Base-by-base conservation (phyloP, 345 rosid species). In the Firmiana major region DNA sequence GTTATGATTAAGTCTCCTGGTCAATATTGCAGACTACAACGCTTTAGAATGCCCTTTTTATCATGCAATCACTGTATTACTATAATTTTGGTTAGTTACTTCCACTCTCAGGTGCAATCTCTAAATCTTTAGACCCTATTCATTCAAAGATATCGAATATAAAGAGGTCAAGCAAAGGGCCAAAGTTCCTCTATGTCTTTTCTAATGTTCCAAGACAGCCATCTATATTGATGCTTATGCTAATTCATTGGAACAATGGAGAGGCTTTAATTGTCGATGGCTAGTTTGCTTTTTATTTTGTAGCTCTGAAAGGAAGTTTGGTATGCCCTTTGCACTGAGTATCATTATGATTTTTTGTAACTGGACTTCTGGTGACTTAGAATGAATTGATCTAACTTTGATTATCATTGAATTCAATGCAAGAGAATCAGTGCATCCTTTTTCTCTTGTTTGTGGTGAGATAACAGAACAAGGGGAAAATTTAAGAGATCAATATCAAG, bases 161-260 rank as follows among this genome's bases (percentile, higher is more conserved):
- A 19, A 16, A 42, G 13, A 70, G 75, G 45, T 72, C 48, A 72
- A 72, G n/a, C 49, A 55, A 68, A 48, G 73, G 17, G 34, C 40
- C 24, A 24, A 31, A 17, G 17, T 49, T 71, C 28, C 15, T 71
- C 45, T 17, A 51, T 51, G 59, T 16, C 0, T 11, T 66, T 51
- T 51, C 26, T 2, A 17, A 46, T 46, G 21, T 69, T 69, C 15
- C 7, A 69, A 12, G 38, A 26, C 57, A 26, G 73, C 22, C 57
- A 69, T 17, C 73, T 24, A 42, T 6, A 3, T 28, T 21, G 60
- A 55, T 21, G 24, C 60, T 55, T 31, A 31, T 31, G 34, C 1
- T 31, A 31, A 31, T 31, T 31, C 34, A 17, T 55, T 26, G 42
- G 40, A 48, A 38, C 13, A 31, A 42, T 69, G 21, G n/a, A 69